Evolutionary conservation across 352 stramenopile genomes (phyloP).

Genomic region (Blastocystis sp.): DNA sequence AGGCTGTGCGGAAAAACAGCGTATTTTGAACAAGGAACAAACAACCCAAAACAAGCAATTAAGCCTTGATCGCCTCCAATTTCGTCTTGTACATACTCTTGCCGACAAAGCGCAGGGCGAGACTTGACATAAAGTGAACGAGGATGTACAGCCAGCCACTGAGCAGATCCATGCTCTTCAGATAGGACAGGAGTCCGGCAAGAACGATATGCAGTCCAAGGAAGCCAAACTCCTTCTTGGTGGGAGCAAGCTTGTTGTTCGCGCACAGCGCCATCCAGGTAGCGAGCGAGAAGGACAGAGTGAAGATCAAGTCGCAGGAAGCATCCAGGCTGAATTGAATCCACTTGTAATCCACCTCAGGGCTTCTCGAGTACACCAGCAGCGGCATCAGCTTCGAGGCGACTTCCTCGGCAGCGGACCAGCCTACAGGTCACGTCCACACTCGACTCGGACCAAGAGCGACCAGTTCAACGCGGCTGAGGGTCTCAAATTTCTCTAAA

Average conservation of each 20-base stretch:
- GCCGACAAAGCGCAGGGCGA: not conserved
- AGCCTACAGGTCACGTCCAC: not conserved
- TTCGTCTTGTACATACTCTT: conserved; percentile 6
- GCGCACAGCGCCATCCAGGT: conserved; percentile 18
- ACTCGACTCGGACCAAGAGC: not conserved
- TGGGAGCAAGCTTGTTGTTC: conserved; percentile 7
- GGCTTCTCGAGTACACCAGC: conserved; percentile 13
- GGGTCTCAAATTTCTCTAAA: conserved; percentile 22
- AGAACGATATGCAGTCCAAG: conserved; percentile 10
- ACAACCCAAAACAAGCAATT: not conserved
- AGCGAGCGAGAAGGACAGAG: not conserved
- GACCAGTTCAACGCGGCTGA: conserved; percentile 25
- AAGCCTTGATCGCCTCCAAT: conserved; percentile 33
- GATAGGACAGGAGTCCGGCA: conserved; percentile 4
- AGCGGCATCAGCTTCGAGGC: not conserved
- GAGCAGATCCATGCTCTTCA: conserved; percentile 2
- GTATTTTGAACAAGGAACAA: conserved; percentile 4
- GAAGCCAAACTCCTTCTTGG: not conserved
- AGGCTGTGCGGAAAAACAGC: not conserved
- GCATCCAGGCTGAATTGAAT: conserved; percentile 39
- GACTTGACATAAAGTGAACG: not conserved
- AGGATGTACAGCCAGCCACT: conserved; percentile 13
- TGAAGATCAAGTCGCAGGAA: conserved; percentile 24
- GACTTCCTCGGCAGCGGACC: not conserved
- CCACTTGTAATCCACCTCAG: conserved; percentile 46